These are phyloP conservation scores for Pseudisothecium myosuroides DNA, from an alignment of 225 moss, liverwort and hornwort genomes.

Conservation along the genomic window DNA sequence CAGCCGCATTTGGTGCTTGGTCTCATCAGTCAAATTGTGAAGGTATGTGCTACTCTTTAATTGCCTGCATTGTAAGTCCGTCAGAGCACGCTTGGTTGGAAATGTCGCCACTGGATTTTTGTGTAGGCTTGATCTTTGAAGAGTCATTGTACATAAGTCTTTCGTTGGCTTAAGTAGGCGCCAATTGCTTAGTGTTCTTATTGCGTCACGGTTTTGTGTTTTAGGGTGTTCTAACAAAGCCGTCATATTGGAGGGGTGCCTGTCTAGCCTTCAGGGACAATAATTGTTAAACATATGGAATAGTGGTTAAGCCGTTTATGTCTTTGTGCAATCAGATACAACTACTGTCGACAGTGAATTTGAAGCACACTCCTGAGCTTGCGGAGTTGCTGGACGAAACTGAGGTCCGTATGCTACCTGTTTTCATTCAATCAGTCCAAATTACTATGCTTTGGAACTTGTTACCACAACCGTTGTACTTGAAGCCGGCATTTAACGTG, in stretches of 20 bases:
- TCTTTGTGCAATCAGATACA: constrained; percentile 61
- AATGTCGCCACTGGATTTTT: not conserved
- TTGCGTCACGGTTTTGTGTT: not conserved
- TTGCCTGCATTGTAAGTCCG: not conserved
- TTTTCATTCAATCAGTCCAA: not conserved
- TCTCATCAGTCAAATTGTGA: constrained; percentile 95
- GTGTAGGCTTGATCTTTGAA: not conserved
- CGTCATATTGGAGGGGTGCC: not conserved
- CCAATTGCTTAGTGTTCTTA: not conserved
- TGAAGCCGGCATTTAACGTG: not conserved
- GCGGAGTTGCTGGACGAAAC: constrained; percentile 82
- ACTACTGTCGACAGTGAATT: constrained; percentile 84
- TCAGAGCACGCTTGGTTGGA: not conserved
- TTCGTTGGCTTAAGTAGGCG: not conserved
- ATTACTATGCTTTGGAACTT: not conserved
- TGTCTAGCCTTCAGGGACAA: not conserved
- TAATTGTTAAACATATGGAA: not conserved
- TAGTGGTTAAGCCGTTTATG: not conserved
- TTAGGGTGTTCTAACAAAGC: not conserved
- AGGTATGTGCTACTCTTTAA: constrained; percentile 38
- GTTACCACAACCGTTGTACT: not conserved
- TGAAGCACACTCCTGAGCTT: constrained; percentile 97
- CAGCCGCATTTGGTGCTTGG: constrained; percentile 99
- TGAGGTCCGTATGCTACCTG: constrained; percentile 41
- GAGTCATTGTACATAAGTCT: not conserved